Base-by-base conservation (phyloP, 139 green algal genomes). In the Coelastrella sp. region DNA sequence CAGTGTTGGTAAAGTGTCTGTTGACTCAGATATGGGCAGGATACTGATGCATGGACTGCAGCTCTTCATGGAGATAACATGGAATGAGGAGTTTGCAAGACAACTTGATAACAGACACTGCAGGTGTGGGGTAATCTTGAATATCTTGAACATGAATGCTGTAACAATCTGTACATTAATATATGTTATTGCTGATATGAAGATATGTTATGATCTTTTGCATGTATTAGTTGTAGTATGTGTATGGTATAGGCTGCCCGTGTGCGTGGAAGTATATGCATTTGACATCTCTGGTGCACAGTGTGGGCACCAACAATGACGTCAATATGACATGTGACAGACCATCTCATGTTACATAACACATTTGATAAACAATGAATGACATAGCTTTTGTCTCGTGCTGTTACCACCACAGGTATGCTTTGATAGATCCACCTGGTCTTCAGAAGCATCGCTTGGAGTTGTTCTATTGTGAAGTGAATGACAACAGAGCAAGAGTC, bases 1-100 rank as follows among this genome's bases (percentile, higher is more conserved):
- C 69, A 78, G 69, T 62, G 40, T 78, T 37, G 69, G 69, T 19
- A 34, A 34, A 6, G 3, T 78, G 40, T 21, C 15, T 62, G 40
- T 41, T 27, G 69, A 60, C 38, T 62, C 23, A 5, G 4, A 40
- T 1, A 17, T 78, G 69, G 69, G 40, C 40, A 17, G 19, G 40
- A 32, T 78, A 35, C 41, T 78, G 41, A 23, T 78, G 69, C 69
- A 78, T 23, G 69, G 69, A 45, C 41, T 59, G 25, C 69, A 78
- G 21, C 40, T 78, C 0, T 38, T 76, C 19, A 40, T 76, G 67
- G 67, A 9, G 27, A 74, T 17, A 23, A 43, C 25, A 27, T 74
- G 41, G 19, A 17, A 67, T 25, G 48, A 57, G 13, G 48, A 57
- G 13, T 57, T 2, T 57, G 60, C 60, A 17, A 69, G 19, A 0